phyloP scores from a whole-genome alignment of 768 basidiomycete genomes.

The Amanita muscaria region DNA sequence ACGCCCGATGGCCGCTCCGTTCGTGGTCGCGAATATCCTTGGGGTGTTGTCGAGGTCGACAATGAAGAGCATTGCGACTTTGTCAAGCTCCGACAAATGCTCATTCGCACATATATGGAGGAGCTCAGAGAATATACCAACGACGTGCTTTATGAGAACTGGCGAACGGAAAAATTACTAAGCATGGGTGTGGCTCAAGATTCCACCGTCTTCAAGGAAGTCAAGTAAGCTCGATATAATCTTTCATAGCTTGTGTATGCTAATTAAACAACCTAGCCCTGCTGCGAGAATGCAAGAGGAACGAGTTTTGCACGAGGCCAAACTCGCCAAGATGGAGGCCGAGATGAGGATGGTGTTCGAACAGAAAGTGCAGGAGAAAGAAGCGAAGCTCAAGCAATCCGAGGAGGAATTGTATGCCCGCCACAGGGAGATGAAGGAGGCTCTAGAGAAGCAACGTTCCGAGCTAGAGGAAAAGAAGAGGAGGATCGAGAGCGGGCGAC shows the following conservation, averaged over 20 bases:
- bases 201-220: constrained; percentile 96
- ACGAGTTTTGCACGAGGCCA: constrained; percentile 91
- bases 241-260: not conserved
- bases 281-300: constrained; percentile 96
- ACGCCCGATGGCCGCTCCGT: constrained; percentile 87
- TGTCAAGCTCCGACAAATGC: constrained; percentile 99
- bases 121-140: constrained; percentile 97
- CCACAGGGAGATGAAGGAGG: constrained; percentile 99
- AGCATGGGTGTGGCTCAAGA: constrained; percentile 99
- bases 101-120: constrained; percentile 98
- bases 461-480: constrained; percentile 99
- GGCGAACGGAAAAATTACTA: constrained; percentile 91
- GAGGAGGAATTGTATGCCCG: constrained; percentile 98
- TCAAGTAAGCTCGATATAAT: constrained; percentile 64
- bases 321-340: constrained; percentile 98
- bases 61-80: constrained; percentile 99
- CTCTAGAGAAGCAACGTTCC: constrained; percentile 88
- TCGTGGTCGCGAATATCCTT: constrained; percentile 93
- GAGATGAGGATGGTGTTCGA: constrained; percentile 99
- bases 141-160: constrained; percentile 94
- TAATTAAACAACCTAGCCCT: constrained; percentile 48
- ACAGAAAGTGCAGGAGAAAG: constrained; percentile 99
- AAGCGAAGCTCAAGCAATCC: constrained; percentile 96
- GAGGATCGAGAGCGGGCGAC: constrained; percentile 88
- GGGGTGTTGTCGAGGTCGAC: constrained; percentile 99